These are phyloP conservation scores for Postia placenta DNA, from an alignment of 768 basidiomycete genomes.

Conservation along the genomic window DNA sequence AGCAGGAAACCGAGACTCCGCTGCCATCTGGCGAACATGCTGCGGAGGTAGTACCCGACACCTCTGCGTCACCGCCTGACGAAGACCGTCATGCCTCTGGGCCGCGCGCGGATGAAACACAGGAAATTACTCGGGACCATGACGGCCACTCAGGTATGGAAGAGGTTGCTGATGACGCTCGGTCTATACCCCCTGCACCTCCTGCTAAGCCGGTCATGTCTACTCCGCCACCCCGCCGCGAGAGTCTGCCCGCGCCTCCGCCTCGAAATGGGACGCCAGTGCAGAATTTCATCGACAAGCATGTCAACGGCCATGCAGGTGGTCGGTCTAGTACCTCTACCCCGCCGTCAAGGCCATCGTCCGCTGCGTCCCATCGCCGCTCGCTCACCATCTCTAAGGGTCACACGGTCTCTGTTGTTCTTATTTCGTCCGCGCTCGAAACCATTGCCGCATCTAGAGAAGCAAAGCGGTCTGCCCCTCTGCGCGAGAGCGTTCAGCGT, in stretches of 20 bases:
- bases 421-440: conserved; percentile 82
- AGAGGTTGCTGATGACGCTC: background rate
- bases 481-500: conserved; percentile 76
- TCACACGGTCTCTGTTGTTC: conserved; percentile 68
- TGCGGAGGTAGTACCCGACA: background rate
- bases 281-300: conserved; percentile 11
- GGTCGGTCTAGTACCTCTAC: background rate
- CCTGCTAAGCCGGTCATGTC: conserved; percentile 17
- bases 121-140: background rate
- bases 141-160: background rate
- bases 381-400: conserved; percentile 44
- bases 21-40: background rate
- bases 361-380: conserved; percentile 24
- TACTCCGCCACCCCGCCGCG: conserved; percentile 16
- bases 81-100: background rate
- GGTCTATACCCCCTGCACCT: conserved; percentile 18
- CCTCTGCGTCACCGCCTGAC: conserved; percentile 2
- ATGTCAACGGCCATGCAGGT: conserved; percentile 11
- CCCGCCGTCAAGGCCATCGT: conserved; percentile 18
- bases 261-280: conserved; percentile 9
- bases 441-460: conserved; percentile 84
- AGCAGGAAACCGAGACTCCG: background rate
- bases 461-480: conserved; percentile 73
- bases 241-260: conserved; percentile 16
- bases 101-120: background rate